Base-by-base conservation (phyloP, 1,284 basidiomycete genomes). In the Ustilago nuda region DNA sequence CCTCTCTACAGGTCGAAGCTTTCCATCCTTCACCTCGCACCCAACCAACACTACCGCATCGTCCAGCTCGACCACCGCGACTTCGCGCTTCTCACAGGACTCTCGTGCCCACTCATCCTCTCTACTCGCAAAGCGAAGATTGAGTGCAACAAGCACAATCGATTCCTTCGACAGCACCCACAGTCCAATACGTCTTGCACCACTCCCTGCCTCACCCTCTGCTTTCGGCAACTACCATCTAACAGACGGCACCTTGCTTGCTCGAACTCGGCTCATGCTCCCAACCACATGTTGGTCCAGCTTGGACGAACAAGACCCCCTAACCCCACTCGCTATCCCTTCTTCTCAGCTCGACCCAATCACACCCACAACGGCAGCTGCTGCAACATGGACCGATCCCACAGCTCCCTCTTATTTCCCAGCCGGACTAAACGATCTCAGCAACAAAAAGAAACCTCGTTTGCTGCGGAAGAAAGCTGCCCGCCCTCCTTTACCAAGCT, bases 321-420 rank as follows among this genome's bases (percentile, higher is more conserved):
- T 63, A 13, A 71, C 73, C 7, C 65, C 65, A 8, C 61, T 67
- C 30, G 70, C 65, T 3, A 27, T 46, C 1, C 48, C 46, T 3
- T 32, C 39, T 4, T 41, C 30, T 8, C 52, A 61, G 33, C 50
- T 45, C 13, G 66, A 65, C 8, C 61, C 62, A 0, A 60, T 74
- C 51, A 74, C 76, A 1, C 76, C 76, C 15, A 59, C 65, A 32
- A 66, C 71, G n/a, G 76, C 76, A 3, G 76, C 76, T 0, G 76
- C 76, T 8, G 76, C 76, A 0, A 78, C 76, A 3, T 78, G 76
- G 76, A 71, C 65, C 8, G 76, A 78, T 27, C 67, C 76, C n/a
- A 54, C 67, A 3, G 64, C 76, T 17, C 72, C 72, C 3, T 65
- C 56, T 48, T 78, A 74, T 52, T 77, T 77, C 36, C 66, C 75